phyloP scores from a whole-genome alignment of 2,329 filamentous ascomycete species.

The Claviceps arundinis region DNA sequence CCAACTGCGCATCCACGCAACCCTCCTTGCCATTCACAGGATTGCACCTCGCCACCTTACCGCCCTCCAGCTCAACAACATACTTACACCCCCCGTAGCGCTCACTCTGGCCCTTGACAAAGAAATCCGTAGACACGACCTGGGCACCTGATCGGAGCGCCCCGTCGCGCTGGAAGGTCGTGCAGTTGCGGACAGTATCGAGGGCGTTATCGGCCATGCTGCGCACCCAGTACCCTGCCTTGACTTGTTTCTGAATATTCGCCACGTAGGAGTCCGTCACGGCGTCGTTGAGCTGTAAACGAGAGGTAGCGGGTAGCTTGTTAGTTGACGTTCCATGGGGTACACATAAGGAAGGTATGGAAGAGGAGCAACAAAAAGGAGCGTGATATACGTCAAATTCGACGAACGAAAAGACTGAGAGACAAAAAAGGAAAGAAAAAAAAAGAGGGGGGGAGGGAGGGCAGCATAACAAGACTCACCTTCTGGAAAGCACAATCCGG shows the following conservation, averaged over 20 bases:
- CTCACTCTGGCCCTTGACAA: conserved; percentile 30
- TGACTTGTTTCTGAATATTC: conserved; percentile 30
- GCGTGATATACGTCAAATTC: too few relatives aligned
- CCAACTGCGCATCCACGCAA: conserved; percentile 10
- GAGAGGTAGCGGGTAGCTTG: background rate
- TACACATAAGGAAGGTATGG: too few relatives aligned
- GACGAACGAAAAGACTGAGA: too few relatives aligned
- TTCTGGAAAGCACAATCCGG: conserved; percentile 34
- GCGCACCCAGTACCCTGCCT: conserved; percentile 34
- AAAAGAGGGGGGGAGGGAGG: background rate
- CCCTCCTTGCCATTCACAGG: conserved; percentile 12
- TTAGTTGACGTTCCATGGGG: background rate
- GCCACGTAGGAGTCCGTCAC: conserved; percentile 17
- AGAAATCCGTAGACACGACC: conserved; percentile 35
- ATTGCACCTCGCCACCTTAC: conserved; percentile 19
- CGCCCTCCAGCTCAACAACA: conserved; percentile 11
- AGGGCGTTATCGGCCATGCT: conserved; percentile 33
- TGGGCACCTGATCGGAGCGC: conserved; percentile 33
- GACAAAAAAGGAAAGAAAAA: background rate
- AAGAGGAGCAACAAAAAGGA: too few relatives aligned
- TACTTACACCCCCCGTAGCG: conserved; percentile 33
- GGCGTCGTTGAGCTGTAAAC: conserved; percentile 28
- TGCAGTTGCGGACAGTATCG: conserved; percentile 25
- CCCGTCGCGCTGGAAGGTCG: conserved; percentile 16
- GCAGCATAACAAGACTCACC: conserved; percentile 6